Base-by-base conservation (phyloP, 1,139 yeast genomes). In the Chernovozyma aurita region DNA sequence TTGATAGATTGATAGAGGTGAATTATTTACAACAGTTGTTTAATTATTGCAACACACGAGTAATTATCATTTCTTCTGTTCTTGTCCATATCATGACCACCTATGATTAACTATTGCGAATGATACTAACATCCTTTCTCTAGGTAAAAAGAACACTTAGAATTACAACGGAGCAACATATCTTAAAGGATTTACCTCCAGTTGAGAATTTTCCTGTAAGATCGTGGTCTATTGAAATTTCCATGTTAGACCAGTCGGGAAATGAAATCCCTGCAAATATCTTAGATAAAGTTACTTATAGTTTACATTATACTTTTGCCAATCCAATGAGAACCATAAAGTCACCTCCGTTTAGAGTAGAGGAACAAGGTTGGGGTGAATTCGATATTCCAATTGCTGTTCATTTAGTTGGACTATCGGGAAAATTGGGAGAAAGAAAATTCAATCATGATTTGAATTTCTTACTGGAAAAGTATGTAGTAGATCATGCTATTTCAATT, bases 291-390 rank as follows among this genome's bases (percentile, higher is more conserved):
- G 97, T 88, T 37, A 86, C 95, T 15, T 92, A 90, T 59, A 81
- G 87, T 50, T 74, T 92, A 48, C 98, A 92, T 67, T 97, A 97
- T 27, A 92, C 98, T 12, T 92, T 92, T 61, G 78, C 80, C 37
- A 87, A 87, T 57, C 98, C 97, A 9, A 80, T 77, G 45, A 76
- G 97, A 62, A 71, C 83, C 6, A 60, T 87, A 52, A 87, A 85
- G 53, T 80, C 80, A 52, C 78, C 85, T 16, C 98, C 98, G n/a
- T 92, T 90, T 64, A 75, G 66, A 53, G 83, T 92, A 38, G 86
- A 81, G 55, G 98, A 92, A 60, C 84, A 87, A 65, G 98, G 98
- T 33, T 92, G 98, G 98, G 98, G 98, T 55, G 98, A 92, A 49
- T 90, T 90, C 53, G 96, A 90, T 55, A 75, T 92, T 54, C 87